Evolutionary conservation across 257 asterid species (phyloP), one percentile per base, ranked within the genome.

Genomic region (Nicotiana paniculata): DNA sequence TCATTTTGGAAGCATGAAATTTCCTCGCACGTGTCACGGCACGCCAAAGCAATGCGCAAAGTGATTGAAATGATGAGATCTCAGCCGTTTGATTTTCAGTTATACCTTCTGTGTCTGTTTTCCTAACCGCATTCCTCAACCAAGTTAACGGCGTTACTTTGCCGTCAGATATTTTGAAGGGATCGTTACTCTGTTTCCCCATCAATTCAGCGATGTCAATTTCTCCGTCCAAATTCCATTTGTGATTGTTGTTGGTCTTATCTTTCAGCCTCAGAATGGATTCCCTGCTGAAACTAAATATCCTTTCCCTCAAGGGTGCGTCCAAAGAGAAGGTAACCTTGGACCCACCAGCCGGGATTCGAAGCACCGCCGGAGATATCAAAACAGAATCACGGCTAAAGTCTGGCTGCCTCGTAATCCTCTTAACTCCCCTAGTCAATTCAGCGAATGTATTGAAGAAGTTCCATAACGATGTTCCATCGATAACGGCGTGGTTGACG

Each of bases 1-100:
- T 88, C 83, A 72, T 85, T 76, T 88, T 84, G 0, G 83, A 24
- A 21, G 12, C 28, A 8, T 85, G 86, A 0, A 88, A 70, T 5
- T 85, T 85, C 77, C 90, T 58, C 9, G 90, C 89, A 53, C 89
- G 90, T 26, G 90, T 88, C 80, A 88, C 89, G 7, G 84, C 90
- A 28, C 89, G 87, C 90, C 90, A 88, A 0, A 88, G 86, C 67
- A 88, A 68, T 13, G 90, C 89, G 72, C 86, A 84, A 3, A 88
- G 86, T 1, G 89, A 77, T 21, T 85, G 90, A 65, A 88, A 88
- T 1, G 90, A 88, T 28, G 90, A 88, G 57, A 88, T 81, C 63
- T 81, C 84, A 54, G 46, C 80, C 68, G 30, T 24, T 18, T 43
- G 37, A 55, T 78, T 79, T 4, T 18, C n/a, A 12, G 48, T 11